Evolutionary conservation across 2,329 filamentous ascomycete genomes (phyloP).

Genomic region (Cercospora sesami): DNA sequence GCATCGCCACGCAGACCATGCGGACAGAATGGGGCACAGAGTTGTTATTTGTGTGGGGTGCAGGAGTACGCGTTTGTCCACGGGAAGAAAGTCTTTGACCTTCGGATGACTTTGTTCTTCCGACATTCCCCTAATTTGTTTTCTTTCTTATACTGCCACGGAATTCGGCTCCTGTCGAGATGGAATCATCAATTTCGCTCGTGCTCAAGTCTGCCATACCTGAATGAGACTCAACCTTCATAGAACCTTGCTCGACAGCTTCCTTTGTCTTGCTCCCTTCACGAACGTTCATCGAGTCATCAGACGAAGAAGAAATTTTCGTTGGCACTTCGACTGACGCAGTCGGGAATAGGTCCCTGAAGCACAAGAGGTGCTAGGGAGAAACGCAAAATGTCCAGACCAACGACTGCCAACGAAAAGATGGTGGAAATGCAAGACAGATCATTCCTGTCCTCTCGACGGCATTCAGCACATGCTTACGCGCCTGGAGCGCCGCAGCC

Average conservation of each 20-base stretch:
- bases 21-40: background rate
- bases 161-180: background rate
- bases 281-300: background rate
- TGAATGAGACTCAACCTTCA: background rate
- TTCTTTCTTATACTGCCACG: background rate
- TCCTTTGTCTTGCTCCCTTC: background rate
- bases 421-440: background rate
- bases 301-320: background rate
- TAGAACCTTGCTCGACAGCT: background rate
- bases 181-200: background rate
- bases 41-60: background rate
- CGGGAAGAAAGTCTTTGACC: background rate
- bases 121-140: background rate
- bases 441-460: background rate
- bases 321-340: background rate
- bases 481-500: background rate
- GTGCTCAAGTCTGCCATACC: background rate
- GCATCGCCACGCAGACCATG: background rate
- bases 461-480: conserved; percentile 10
- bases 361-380: background rate
- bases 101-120: background rate
- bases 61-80: background rate
- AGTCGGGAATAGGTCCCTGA: background rate
- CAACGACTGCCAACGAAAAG: background rate
- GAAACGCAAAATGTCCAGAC: background rate